These are phyloP conservation scores for Aspergillaceae sp. DNA, from an alignment of 2,329 filamentous ascomycete genomes.

Conservation along the genomic window DNA sequence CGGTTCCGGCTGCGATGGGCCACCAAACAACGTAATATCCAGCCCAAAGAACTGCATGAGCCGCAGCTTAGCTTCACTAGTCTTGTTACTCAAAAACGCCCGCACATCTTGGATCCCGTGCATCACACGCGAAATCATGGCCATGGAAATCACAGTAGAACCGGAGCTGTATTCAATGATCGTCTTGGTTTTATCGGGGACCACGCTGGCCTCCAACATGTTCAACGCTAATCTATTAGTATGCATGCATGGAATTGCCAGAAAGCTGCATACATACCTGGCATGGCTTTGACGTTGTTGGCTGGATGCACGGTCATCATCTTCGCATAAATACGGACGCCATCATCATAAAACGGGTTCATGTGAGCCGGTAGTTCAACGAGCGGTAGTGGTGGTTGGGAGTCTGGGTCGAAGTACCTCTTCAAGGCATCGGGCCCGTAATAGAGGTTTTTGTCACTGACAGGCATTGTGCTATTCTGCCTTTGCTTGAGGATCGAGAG, in stretches of 20 bases:
- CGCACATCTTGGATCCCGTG: conserved; percentile 45
- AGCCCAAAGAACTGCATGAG: conserved; percentile 54
- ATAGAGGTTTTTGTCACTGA: conserved; percentile 46
- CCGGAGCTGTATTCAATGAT: conserved; percentile 56
- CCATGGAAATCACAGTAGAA: conserved; percentile 54
- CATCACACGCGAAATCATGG: conserved; percentile 45
- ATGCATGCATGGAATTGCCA: no score
- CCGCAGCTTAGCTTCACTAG: conserved; percentile 44
- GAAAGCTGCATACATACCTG: conserved; percentile 20
- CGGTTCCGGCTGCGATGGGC: conserved; percentile 51
- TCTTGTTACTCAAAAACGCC: conserved; percentile 54
- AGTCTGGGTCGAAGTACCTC: conserved; percentile 53
- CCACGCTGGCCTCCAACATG: conserved; percentile 36
- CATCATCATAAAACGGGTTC: conserved; percentile 51
- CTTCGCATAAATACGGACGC: conserved; percentile 56
- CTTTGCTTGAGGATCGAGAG: neutral
- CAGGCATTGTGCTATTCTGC: conserved; percentile 11
- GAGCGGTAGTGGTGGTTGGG: conserved; percentile 49
- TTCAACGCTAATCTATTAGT: conserved; percentile 37
- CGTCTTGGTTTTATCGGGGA: conserved; percentile 40
- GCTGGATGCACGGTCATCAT: conserved; percentile 58
- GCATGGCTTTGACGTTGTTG: conserved; percentile 58
- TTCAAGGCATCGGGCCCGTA: conserved; percentile 49
- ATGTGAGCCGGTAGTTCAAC: conserved; percentile 52
- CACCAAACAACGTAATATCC: conserved; percentile 50